Conservation (phyloP, 2,329 filamentous ascomycete genomes). For the Trichoderma endophyticum region DNA sequence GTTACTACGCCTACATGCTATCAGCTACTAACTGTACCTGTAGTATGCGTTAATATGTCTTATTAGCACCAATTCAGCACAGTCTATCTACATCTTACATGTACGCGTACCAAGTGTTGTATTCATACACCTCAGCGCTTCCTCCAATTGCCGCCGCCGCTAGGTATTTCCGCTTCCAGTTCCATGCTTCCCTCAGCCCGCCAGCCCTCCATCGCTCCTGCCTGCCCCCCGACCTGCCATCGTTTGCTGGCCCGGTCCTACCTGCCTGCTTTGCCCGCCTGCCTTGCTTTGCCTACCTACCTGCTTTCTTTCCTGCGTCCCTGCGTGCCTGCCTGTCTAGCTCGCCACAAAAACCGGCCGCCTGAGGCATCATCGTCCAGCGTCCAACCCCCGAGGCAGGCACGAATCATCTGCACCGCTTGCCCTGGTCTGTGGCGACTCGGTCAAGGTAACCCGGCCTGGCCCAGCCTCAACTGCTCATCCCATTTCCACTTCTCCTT, state of each 20-base stretch:
- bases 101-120: not conserved
- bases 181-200: not conserved
- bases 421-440: conserved; percentile 6
- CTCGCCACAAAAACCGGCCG: not conserved
- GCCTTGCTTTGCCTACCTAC: not conserved
- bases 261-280: not conserved
- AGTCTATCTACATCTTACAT: not conserved
- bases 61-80: too few relatives aligned
- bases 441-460: not conserved
- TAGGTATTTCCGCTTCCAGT: not conserved
- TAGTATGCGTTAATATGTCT: not conserved
- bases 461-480: not conserved
- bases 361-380: not conserved
- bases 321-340: not conserved
- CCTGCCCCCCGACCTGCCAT: not conserved
- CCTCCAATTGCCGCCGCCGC: not conserved
- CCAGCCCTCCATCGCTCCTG: not conserved
- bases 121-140: not conserved
- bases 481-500: not conserved
- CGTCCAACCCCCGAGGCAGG: not conserved
- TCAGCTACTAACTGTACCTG: not conserved
- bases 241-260: not conserved
- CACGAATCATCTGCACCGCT: not conserved
- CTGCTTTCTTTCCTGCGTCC: not conserved
- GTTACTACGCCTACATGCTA: not conserved